A percentile compares a stretch with the other conserved stretches of the same genome.
phyloP scores from a whole-genome alignment of 176 grass and related monocot species.

The Olyra latifolia region DNA sequence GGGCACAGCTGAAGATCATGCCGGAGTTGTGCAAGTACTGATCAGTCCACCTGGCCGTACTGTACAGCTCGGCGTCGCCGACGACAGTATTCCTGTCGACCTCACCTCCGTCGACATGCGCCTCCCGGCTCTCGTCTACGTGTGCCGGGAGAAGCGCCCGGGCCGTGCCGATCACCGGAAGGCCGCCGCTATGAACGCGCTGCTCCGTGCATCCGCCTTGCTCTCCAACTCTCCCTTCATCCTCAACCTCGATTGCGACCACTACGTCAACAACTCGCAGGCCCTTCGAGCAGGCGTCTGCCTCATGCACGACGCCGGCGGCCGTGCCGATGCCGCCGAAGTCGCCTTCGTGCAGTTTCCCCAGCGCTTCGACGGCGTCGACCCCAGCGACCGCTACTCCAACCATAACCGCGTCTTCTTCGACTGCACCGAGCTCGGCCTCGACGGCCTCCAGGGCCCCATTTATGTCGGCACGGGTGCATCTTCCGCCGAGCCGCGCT shows the following conservation, averaged over 20 bases:
- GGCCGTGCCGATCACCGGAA: slow-evolving; percentile 18
- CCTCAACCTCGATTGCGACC: slow-evolving; percentile 45
- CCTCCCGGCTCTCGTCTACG: neutral
- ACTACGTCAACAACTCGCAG: slow-evolving; percentile 36
- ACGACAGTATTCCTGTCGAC: neutral
- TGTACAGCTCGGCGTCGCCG: neutral
- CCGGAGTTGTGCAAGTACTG: slow-evolving; percentile 11
- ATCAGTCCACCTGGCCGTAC: neutral
- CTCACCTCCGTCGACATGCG: slow-evolving; percentile 18
- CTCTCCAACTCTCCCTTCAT: slow-evolving; percentile 34
- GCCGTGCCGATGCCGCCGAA: neutral
- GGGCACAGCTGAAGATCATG: neutral
- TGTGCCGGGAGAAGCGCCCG: slow-evolving; percentile 24
- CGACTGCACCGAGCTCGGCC: slow-evolving; percentile 70
- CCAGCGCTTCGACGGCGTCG: no score
- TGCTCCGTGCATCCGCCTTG: slow-evolving; percentile 30
- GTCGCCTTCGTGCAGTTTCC: slow-evolving; percentile 29
- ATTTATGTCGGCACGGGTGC: slow-evolving; percentile 43
- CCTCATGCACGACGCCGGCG: slow-evolving; percentile 9
- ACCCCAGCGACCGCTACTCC: slow-evolving; percentile 56
- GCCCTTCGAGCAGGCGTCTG: slow-evolving; percentile 21
- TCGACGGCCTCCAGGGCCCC: slow-evolving; percentile 67
- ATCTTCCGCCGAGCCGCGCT: slow-evolving; percentile 30
- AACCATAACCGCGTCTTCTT: slow-evolving; percentile 86
- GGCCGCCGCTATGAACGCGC: slow-evolving; percentile 33